These are phyloP conservation scores for Phaffomyces thermotolerans DNA, from an alignment of 805 yeast genomes.

Conservation along the genomic window DNA sequence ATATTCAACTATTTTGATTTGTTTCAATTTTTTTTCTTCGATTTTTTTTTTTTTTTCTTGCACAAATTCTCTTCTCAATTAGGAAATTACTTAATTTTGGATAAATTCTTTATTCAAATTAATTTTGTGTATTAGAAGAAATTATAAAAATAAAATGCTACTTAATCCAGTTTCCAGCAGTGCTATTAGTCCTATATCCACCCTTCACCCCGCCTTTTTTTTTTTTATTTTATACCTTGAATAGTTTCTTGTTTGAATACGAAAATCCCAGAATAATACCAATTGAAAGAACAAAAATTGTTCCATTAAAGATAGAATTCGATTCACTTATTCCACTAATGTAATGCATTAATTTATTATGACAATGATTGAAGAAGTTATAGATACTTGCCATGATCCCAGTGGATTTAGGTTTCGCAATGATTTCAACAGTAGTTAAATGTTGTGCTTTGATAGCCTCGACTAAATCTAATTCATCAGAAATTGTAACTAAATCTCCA, in stretches of 20 bases:
- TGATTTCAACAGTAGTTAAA: conserved; percentile 12
- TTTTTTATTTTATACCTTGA: neutral
- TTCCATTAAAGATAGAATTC: conserved; percentile 7
- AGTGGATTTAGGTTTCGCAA: conserved; percentile 1
- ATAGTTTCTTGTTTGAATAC: conserved; percentile 4
- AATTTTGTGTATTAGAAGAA: neutral
- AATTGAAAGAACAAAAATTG: conserved; percentile 16
- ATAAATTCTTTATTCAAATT: neutral
- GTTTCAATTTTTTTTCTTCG: neutral
- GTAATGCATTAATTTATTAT: neutral
- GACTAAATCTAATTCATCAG: conserved; percentile 28
- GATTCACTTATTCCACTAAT: neutral
- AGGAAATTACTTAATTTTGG: conserved; percentile 1
- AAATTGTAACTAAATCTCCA: conserved; percentile 28
- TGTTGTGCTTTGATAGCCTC: conserved; percentile 15
- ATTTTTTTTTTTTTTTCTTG: too few relatives aligned
- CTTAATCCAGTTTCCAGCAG: neutral
- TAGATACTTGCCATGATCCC: neutral
- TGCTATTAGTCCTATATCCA: neutral
- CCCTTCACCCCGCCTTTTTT: neutral
- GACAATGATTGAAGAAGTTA: conserved; percentile 3
- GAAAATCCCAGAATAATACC: conserved; percentile 20
- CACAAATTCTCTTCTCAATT: too few relatives aligned
- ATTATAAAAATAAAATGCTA: neutral
- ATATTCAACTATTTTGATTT: neutral